Conservation (phyloP, 2,329 filamentous ascomycete species). For the Colletotrichum sp. region DNA sequence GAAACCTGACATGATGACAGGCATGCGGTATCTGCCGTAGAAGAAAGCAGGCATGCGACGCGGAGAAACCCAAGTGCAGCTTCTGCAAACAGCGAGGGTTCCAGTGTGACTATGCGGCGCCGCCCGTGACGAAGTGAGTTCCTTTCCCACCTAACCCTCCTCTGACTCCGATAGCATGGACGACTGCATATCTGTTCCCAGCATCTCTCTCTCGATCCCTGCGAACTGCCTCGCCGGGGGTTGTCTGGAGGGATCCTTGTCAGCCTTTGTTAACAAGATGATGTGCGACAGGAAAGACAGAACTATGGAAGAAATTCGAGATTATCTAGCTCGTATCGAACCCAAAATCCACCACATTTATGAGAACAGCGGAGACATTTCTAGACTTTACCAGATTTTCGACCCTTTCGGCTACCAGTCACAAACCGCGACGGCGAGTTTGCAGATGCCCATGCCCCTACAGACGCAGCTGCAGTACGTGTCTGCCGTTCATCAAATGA, state of each 20-base stretch:
- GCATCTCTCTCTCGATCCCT: background rate
- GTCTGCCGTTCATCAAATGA: constrained; percentile 12
- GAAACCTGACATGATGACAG: constrained; percentile 26
- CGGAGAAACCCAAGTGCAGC: constrained; percentile 65
- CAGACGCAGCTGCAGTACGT: constrained; percentile 7
- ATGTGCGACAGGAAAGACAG: constrained; percentile 59
- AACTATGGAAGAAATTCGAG: constrained; percentile 65
- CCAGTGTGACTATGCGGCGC: background rate
- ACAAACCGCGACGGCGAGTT: background rate
- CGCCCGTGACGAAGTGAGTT: background rate
- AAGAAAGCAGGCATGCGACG: constrained; percentile 70
- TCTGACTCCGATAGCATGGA: background rate
- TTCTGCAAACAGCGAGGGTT: constrained; percentile 46
- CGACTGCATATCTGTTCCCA: background rate
- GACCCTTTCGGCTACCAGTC: background rate
- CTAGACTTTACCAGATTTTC: background rate
- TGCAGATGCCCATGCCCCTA: constrained; percentile 19
- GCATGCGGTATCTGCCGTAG: constrained; percentile 65
- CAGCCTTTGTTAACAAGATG: background rate
- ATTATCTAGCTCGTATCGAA: constrained; percentile 59
- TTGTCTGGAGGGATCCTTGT: background rate
- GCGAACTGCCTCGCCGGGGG: background rate
- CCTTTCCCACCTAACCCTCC: background rate
- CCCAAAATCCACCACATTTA: constrained; percentile 54
- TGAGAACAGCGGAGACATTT: background rate